Evolutionary conservation across 2,329 filamentous ascomycete genomes (phyloP), one percentile per base, ranked within the genome.

Genomic region (Alternaria triticimaculans): DNA sequence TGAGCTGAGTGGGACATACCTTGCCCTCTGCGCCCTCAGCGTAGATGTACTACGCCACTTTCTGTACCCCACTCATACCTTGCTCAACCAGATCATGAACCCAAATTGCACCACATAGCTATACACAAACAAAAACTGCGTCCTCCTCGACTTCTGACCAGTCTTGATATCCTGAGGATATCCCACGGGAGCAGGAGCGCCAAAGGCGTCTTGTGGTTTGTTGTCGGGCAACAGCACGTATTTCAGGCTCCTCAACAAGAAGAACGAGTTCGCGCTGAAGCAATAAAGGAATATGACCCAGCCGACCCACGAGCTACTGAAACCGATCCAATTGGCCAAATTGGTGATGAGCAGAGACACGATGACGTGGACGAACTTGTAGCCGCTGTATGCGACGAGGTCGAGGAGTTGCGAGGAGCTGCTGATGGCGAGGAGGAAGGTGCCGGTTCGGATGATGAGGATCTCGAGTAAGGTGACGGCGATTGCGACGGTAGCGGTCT

Each of bases 321-420:
- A 92, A 74, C 90, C 88, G 48, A 94, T 91, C 12, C 89, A 89
- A 6, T 66, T 60, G 11, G 73, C 67, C 18, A 79, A 53, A 80
- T 96, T 92, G 15, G 92, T 90, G 18, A 95, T 83, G 12, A 92
- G 87, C 66, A 98, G 89, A 0, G 94, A 97, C 54, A 92, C 87
- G 65, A 99, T 99, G 71, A 97, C 94, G 30, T 95, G 96, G 26
- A 99, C 95, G 76, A 99, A 99, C 81, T 99, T 99, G 84, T 99
- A 99, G 20, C 96, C 96, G 3, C 92, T 95, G 82, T 99, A 99
- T 6, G 96, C 96, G 58, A 99, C 91, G 55, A 99, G 83, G 75
- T 99, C 96, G 62, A 98, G 88, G 56, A 98, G 87, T 79, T 98
- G 96, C 15, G 92, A 96, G 71, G 97, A 93, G 78, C 96, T 97